Evolutionary conservation across 768 basidiomycete genomes (phyloP).

Genomic region (Amanita rimosa): DNA sequence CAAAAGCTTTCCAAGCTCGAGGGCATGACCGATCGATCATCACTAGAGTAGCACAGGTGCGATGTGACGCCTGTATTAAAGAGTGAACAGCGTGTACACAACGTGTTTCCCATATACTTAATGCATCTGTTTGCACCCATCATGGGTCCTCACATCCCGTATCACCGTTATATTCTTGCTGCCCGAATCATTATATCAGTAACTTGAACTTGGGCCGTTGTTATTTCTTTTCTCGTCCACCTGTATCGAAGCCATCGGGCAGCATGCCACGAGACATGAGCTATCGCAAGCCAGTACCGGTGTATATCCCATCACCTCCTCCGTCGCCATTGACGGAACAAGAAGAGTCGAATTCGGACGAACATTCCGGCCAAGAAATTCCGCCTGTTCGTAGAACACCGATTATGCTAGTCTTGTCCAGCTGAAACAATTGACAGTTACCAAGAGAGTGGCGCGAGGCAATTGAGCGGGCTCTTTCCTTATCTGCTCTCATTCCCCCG

Average conservation of each 20-base stretch:
- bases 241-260: constrained; percentile 2
- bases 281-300: constrained; percentile 63
- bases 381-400: constrained; percentile 2
- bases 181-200: constrained; percentile 2
- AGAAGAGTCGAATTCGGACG: neutral
- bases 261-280: constrained; percentile 36
- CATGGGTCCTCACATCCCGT: neutral
- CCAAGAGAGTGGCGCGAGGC: constrained; percentile 25
- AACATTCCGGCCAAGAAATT: neutral
- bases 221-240: constrained; percentile 4
- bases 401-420: neutral
- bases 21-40: too few species aligned
- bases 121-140: neutral
- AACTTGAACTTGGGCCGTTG: neutral
- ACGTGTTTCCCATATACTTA: constrained; percentile 4
- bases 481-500: neutral
- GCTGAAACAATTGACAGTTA: constrained; percentile 6
- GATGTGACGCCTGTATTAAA: too few species aligned
- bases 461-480: constrained; percentile 12
- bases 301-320: constrained; percentile 55
- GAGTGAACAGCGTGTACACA: neutral
- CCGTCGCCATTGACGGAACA: constrained; percentile 21
- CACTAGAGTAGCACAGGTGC: neutral
- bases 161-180: neutral
- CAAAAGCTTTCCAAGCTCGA: too few species aligned